Conservation (phyloP, 208 protist genomes). For the Leishmania braziliensis region DNA sequence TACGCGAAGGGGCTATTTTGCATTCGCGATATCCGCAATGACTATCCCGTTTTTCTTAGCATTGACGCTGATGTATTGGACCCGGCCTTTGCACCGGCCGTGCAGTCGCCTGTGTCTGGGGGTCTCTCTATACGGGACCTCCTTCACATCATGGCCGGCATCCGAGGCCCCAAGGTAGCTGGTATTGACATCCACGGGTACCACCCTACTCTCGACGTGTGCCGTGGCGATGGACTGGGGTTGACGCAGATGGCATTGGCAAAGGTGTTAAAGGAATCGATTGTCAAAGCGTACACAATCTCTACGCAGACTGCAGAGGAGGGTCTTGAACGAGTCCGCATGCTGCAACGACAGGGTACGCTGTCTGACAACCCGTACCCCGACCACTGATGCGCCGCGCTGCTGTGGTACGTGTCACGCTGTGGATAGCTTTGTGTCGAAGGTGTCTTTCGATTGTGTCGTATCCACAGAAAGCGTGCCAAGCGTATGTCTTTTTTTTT, state of each 20-base stretch:
- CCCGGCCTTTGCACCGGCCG: conserved; percentile 73
- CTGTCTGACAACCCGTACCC: conserved; percentile 85
- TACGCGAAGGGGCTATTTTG: conserved; percentile 84
- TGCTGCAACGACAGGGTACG: conserved; percentile 84
- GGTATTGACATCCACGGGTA: conserved; percentile 84
- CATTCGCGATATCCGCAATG: conserved; percentile 86
- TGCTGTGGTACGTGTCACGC: too few species aligned
- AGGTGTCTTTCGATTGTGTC: background rate
- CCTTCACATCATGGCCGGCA: conserved; percentile 75
- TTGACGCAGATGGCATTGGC: conserved; percentile 73
- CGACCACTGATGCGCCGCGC: conserved; percentile 41
- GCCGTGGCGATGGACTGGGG: conserved; percentile 63
- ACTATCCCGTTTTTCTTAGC: conserved; percentile 84
- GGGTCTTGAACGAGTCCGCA: conserved; percentile 70
- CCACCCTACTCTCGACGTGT: conserved; percentile 55
- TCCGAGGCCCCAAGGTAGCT: conserved; percentile 80
- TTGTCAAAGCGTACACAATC: conserved; percentile 78
- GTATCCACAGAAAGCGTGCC: background rate
- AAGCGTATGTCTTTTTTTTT: background rate
- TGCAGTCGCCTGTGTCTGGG: conserved; percentile 53
- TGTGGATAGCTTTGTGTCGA: background rate
- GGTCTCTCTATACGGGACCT: conserved; percentile 80
- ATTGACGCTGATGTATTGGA: conserved; percentile 82
- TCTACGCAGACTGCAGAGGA: conserved; percentile 83
- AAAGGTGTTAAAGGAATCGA: conserved; percentile 81